phyloP scores from a whole-genome alignment of 73 alveolate genomes.

The Uronychia setigera region DNA sequence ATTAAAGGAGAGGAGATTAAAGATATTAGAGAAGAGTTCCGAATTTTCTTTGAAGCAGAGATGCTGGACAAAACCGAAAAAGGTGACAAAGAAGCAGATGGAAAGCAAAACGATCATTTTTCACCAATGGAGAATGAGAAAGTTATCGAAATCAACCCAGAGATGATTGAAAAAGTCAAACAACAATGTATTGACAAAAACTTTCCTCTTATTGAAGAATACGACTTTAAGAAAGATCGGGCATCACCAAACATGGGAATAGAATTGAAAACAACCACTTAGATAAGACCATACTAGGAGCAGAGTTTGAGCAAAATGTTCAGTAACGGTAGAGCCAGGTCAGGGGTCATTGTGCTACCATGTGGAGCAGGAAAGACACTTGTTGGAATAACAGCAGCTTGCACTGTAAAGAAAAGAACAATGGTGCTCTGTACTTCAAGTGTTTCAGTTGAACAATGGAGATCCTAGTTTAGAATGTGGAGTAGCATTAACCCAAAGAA shows the following conservation, averaged over 20 bases:
- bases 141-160: slow-evolving; percentile 63
- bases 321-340: slow-evolving; percentile 91
- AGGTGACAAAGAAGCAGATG: background rate
- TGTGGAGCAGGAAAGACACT: slow-evolving; percentile 98
- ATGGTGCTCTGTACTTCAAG: slow-evolving; percentile 89
- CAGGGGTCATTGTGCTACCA: slow-evolving; percentile 98
- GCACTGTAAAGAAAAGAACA: slow-evolving; percentile 87
- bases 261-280: slow-evolving; percentile 75
- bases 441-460: slow-evolving; percentile 89
- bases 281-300: slow-evolving; percentile 92
- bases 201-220: slow-evolving; percentile 91
- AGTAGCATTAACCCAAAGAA: slow-evolving; percentile 43
- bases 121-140: slow-evolving; percentile 35
- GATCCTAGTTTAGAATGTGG: slow-evolving; percentile 71
- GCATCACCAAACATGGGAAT: slow-evolving; percentile 72
- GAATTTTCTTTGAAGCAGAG: slow-evolving; percentile 46
- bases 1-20: slow-evolving; percentile 10
- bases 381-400: slow-evolving; percentile 89
- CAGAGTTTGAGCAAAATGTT: slow-evolving; percentile 91
- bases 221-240: slow-evolving; percentile 81
- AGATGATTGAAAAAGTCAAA: slow-evolving; percentile 73
- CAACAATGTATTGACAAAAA: slow-evolving; percentile 68
- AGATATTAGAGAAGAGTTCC: slow-evolving; percentile 47
- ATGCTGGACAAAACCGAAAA: slow-evolving; percentile 42
- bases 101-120: background rate